Conservation (phyloP, 345 rosid species). For the Viola odorata region DNA sequence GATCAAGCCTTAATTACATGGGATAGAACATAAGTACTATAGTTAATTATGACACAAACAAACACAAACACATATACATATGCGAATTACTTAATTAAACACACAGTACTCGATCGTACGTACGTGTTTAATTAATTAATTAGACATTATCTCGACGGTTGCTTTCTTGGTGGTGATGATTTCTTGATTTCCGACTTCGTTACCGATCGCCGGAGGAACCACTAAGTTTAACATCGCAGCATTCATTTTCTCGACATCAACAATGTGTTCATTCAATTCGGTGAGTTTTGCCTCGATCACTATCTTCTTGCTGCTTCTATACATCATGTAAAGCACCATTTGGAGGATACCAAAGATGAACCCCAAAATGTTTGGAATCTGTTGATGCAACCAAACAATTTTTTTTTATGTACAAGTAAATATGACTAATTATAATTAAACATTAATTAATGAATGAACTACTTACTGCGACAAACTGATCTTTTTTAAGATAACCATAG, state of each 20-base stretch:
- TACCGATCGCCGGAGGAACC: not conserved
- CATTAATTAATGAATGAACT: not conserved
- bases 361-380: constrained; percentile 83
- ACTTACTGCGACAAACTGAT: constrained; percentile 69
- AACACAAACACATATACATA: not conserved
- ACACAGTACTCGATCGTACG: not conserved
- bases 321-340: constrained; percentile 68
- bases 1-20: not conserved
- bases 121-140: no score
- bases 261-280: constrained; percentile 30
- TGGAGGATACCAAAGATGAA: constrained; percentile 66
- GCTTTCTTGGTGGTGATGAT: no score
- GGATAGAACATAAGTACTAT: not conserved
- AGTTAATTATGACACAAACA: not conserved
- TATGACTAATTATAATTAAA: no score
- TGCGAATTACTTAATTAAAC: not conserved
- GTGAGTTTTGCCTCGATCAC: constrained; percentile 36
- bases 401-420: no score
- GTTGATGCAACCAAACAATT: constrained; percentile 2
- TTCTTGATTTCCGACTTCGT: no score
- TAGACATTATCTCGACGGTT: no score
- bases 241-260: constrained; percentile 14
- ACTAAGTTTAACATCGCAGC: not conserved
- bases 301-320: constrained; percentile 39
- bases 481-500: constrained; percentile 62